Base-by-base conservation (phyloP, 805 yeast genomes). In the Candida endomychidarum region DNA sequence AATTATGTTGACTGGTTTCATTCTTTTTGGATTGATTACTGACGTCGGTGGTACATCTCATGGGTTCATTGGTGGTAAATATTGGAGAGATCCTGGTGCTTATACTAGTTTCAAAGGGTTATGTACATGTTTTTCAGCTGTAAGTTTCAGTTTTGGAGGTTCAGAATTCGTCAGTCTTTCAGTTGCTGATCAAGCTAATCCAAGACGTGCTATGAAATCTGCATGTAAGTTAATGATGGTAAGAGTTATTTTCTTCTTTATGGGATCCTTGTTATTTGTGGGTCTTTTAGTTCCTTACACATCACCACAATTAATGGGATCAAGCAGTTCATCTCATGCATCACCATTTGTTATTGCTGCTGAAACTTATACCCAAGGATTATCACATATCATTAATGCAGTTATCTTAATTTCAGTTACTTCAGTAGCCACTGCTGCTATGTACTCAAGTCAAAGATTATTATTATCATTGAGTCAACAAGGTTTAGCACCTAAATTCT, bases 291-390 rank as follows among this genome's bases (percentile, higher is more conserved):
- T 67, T 24, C 73, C 73, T 6, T 47, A 57, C 37, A 54, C 45
- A 45, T 58, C 65, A 16, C 57, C 47, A 23, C 42, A 53, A 32
- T 62, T 67, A 34, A 53, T 67, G 66, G 70, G 72, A 12, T 44
- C 63, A 4, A 51, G 51, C 24, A 50, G 60, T 28, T 54, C 56
- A 12, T 45, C 67, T 27, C 58, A 60, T 42, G 72, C 73, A 3
- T 67, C 73, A 24, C 73, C 74, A 3, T 68, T 51, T 43, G 74
- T 68, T 11, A 51, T 68, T 37, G 72, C 74, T 35, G 71, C 68
- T 39, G 63, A 61, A 32, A 47, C 57, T n/a, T 71, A 67, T 38
- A 61, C 67, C 32, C 47, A 47, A 17, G 72, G 58, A 5, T 61
- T 66, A 41, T 66, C 72, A n/a, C 61, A 65, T 35, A 63, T 68